Conservation (phyloP, 768 basidiomycete species). For the Tylopilus cervinicoccineus region DNA sequence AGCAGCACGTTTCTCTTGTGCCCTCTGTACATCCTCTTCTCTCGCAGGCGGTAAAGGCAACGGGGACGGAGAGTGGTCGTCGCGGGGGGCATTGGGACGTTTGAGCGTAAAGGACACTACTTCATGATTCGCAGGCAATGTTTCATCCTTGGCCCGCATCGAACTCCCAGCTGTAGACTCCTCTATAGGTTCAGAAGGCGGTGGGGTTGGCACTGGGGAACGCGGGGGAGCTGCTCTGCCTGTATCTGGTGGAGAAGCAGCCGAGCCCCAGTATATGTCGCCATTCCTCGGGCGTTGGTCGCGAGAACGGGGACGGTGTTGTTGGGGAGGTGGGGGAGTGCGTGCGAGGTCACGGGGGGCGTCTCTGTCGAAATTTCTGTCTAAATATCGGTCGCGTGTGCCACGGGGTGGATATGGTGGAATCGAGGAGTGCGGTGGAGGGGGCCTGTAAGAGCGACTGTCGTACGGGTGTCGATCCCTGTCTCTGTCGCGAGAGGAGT, state of each 20-base stretch:
- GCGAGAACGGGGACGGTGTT: constrained; percentile 21
- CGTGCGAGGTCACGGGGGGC: constrained; percentile 19
- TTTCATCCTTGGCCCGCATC: constrained; percentile 22
- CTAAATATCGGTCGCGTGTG: constrained; percentile 24
- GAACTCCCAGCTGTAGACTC: constrained; percentile 15
- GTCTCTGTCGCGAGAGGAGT: constrained; percentile 22
- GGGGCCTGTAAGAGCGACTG: constrained; percentile 18
- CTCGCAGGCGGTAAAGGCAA: constrained; percentile 31
- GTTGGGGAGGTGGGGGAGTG: constrained; percentile 20
- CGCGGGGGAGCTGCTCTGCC: constrained; percentile 8
- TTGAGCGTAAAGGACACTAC: constrained; percentile 41
- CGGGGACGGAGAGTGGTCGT: constrained; percentile 43
- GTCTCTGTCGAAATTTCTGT: constrained; percentile 22
- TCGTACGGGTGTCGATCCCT: constrained; percentile 21
- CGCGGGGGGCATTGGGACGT: constrained; percentile 45
- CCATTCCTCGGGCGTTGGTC: constrained; percentile 32
- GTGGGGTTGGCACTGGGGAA: constrained; percentile 25
- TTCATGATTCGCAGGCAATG: constrained; percentile 35
- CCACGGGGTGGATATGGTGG: constrained; percentile 14
- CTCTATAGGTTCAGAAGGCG: constrained; percentile 38
- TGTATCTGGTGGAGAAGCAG: constrained; percentile 8
- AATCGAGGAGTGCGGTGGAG: constrained; percentile 3
- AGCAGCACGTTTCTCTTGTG: constrained; percentile 23
- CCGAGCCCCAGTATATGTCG: constrained; percentile 16
- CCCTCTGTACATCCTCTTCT: constrained; percentile 24